Evolutionary conservation across 139 green algal genomes (phyloP).

Genomic region (Pleodorina starrii): DNA sequence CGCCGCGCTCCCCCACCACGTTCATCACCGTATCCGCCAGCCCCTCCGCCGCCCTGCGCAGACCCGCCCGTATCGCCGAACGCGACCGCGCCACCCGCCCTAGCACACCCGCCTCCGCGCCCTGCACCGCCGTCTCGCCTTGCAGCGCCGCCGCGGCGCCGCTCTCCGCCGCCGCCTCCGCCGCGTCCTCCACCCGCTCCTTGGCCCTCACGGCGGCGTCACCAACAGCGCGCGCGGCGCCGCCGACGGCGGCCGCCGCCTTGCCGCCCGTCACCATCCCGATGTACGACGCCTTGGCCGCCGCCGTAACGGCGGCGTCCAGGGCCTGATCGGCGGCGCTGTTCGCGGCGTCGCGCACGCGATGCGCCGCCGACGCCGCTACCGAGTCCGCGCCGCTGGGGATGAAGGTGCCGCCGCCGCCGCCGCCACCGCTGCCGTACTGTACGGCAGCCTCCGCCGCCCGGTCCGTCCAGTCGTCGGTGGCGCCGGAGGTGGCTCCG

Average conservation of each 20-base stretch:
- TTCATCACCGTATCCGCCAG: not conserved
- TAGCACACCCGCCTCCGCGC: not conserved
- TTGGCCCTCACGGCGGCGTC: not conserved
- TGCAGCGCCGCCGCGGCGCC: not conserved
- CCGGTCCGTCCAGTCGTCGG: constrained; percentile 29
- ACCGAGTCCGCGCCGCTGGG: not conserved
- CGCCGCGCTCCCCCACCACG: not conserved
- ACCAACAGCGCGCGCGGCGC: not conserved
- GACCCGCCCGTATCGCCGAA: not conserved
- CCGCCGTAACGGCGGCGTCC: constrained; percentile 1
- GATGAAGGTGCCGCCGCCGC: not conserved
- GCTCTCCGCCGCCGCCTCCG: not conserved
- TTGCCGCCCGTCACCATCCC: not conserved
- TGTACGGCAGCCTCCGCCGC: not conserved
- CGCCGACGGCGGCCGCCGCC: not conserved
- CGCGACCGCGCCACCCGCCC: not conserved
- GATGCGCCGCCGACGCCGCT: not conserved
- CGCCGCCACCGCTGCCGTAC: not conserved
- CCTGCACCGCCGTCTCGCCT: not conserved
- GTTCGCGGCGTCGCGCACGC: not conserved
- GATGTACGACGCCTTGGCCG: not conserved
- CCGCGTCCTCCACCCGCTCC: not conserved
- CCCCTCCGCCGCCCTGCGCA: not conserved
- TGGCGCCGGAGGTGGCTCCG: not conserved
- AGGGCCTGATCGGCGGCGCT: not conserved